These are phyloP conservation scores for Lactifluus subvellereus DNA, from an alignment of 768 basidiomycete species.

Conservation along the genomic window DNA sequence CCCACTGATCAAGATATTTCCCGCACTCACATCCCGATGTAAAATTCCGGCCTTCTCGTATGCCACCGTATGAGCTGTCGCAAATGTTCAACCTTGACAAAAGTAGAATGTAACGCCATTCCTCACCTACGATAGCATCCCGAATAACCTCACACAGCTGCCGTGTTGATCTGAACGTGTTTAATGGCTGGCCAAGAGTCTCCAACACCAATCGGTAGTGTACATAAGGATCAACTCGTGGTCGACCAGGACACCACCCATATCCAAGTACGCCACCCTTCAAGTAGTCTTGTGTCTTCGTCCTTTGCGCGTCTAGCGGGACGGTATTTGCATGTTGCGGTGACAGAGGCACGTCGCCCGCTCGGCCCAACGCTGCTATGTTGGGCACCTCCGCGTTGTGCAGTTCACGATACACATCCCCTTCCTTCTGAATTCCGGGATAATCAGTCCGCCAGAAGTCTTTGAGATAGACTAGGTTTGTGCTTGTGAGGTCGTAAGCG, in stretches of 20 bases:
- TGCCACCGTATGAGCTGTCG: not conserved
- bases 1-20: not conserved
- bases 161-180: conserved; percentile 2
- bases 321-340: not conserved
- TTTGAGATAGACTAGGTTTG: not conserved
- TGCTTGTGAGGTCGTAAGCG: not conserved
- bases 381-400: not conserved
- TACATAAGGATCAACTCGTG: not conserved
- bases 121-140: not conserved
- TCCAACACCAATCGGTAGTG: conserved; percentile 4
- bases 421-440: not conserved
- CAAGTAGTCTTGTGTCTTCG: not conserved
- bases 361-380: not conserved
- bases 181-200: not conserved
- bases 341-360: not conserved
- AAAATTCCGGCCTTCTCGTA: conserved; percentile 1
- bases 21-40: conserved; percentile 9
- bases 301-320: not conserved
- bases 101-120: not conserved
- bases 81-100: not conserved
- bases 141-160: conserved; percentile 2
- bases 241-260: conserved; percentile 1
- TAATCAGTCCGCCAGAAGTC: not conserved
- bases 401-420: not conserved
- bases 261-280: not conserved